Conservation (phyloP, 441 rosid species). For the Manihot esculenta region DNA sequence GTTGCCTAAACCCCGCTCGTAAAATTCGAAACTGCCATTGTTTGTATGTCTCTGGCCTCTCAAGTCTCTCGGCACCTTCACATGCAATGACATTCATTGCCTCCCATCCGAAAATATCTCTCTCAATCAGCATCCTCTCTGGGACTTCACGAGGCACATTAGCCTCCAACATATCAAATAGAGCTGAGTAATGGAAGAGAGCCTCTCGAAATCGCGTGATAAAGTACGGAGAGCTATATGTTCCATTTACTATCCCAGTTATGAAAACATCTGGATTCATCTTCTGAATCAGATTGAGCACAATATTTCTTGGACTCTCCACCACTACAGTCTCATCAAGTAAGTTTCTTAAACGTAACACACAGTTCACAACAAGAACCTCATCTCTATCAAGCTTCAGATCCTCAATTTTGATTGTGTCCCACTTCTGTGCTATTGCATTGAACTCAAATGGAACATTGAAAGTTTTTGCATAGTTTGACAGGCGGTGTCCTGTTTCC, state of each 20-base stretch:
- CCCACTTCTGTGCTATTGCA: conserved; percentile 64
- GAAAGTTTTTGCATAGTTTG: conserved; percentile 49
- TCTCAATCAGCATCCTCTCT: conserved; percentile 54
- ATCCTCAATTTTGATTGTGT: conserved; percentile 55
- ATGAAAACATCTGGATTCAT: conserved; percentile 67
- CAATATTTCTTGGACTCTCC: conserved; percentile 63
- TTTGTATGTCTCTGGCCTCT: conserved; percentile 89
- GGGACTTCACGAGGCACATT: conserved; percentile 36
- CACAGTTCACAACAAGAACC: conserved; percentile 62
- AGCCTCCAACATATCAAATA: conserved; percentile 47
- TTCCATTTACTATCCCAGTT: conserved; percentile 46
- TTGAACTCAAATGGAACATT: conserved; percentile 58
- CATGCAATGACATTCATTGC: conserved; percentile 54
- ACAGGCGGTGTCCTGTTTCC: conserved; percentile 58
- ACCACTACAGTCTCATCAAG: conserved; percentile 75
- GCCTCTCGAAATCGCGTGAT: conserved; percentile 54
- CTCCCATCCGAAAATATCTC: conserved; percentile 42
- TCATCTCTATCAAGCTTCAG: conserved; percentile 62
- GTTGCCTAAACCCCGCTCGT: conserved; percentile 73
- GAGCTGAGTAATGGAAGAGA: conserved; percentile 49
- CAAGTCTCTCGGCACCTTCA: conserved; percentile 55
- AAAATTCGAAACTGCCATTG: conserved; percentile 64
- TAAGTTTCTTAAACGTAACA: conserved; percentile 56
- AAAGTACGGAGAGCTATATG: conserved; percentile 48
- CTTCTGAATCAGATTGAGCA: conserved; percentile 57